Conservation (phyloP, 768 basidiomycete genomes). For the Psilocybe azurescens region DNA sequence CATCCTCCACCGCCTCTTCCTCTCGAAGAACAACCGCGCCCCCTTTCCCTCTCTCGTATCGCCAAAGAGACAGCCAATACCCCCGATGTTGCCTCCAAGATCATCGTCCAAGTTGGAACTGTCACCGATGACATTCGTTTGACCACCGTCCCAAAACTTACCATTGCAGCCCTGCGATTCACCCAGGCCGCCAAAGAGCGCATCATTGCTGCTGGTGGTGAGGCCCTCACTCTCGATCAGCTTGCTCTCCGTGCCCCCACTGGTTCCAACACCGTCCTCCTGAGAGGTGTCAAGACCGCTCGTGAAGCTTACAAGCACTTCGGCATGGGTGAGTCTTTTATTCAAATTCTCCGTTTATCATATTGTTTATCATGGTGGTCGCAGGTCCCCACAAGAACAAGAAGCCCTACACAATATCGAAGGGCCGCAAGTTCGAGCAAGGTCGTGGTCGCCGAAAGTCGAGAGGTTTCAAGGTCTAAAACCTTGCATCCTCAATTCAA, state of each 20-base stretch:
- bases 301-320: constrained; percentile 98
- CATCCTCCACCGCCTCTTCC: constrained; percentile 95
- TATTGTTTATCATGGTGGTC: neutral
- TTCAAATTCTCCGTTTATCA: neutral
- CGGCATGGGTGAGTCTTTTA: constrained; percentile 73
- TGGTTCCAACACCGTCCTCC: constrained; percentile 91
- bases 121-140: constrained; percentile 97
- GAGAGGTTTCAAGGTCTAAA: constrained; percentile 95
- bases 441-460: constrained; percentile 99
- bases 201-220: constrained; percentile 95
- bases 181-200: constrained; percentile 92
- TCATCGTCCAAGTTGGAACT: constrained; percentile 88
- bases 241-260: constrained; percentile 94
- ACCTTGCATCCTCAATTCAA: constrained; percentile 21
- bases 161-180: constrained; percentile 95
- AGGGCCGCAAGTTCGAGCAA: constrained; percentile 99
- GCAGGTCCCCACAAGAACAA: constrained; percentile 94
- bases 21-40: constrained; percentile 96
- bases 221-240: constrained; percentile 94
- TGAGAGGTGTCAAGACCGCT: constrained; percentile 91
- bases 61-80: constrained; percentile 77
- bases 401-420: constrained; percentile 94
- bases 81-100: constrained; percentile 76
- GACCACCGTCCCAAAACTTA: constrained; percentile 83
- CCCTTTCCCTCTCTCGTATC: constrained; percentile 92